These are phyloP conservation scores for Mucor plumbeus DNA, from an alignment of 371 early-diverging fungal genomes.

Conservation along the genomic window DNA sequence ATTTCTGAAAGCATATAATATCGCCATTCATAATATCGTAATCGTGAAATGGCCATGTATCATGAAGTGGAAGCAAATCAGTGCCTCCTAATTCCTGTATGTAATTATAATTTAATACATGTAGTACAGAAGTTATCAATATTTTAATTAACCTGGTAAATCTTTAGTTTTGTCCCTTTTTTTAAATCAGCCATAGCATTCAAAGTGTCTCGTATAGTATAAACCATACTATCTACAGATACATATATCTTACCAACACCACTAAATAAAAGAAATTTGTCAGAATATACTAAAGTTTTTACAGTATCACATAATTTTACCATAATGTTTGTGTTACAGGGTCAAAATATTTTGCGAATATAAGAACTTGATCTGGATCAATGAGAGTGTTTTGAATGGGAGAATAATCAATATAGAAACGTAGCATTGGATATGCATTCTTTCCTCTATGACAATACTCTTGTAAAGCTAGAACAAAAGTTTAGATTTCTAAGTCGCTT, in stretches of 20 bases:
- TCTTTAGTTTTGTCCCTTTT: constrained; percentile 7
- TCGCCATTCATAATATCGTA: constrained; percentile 84
- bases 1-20: constrained; percentile 81
- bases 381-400: not conserved
- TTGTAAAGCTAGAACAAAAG: too few relatives aligned
- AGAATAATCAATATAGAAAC: constrained; percentile 23
- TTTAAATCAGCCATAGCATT: constrained; percentile 41
- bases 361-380: not conserved
- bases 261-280: constrained; percentile 23
- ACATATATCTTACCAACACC: constrained; percentile 65
- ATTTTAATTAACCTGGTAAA: constrained; percentile 46
- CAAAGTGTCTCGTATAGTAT: constrained; percentile 62
- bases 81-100: not conserved
- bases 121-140: not conserved
- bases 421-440: constrained; percentile 10
- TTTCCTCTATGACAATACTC: too few relatives aligned
- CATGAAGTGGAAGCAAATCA: not conserved
- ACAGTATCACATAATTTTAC: constrained; percentile 8
- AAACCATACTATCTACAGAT: constrained; percentile 51
- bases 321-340: constrained; percentile 19
- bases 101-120: not conserved
- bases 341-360: constrained; percentile 34
- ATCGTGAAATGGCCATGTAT: constrained; percentile 5
- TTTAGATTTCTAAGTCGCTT: too few relatives aligned
- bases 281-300: not conserved